Base-by-base conservation (phyloP, 129 eudicot genomes). In the Artemisia annua region DNA sequence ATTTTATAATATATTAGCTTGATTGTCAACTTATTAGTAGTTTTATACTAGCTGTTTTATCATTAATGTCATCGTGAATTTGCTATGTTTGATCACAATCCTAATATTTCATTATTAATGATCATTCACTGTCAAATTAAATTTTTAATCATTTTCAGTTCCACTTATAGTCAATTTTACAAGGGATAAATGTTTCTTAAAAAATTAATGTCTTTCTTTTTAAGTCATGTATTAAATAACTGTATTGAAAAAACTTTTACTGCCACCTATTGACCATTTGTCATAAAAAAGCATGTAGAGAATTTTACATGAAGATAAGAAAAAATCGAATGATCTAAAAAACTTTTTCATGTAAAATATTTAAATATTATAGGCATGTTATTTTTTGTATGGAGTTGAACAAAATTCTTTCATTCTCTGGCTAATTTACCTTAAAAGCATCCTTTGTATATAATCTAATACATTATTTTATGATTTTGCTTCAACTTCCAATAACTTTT, bases 401-500 rank as follows among this genome's bases (percentile, higher is more conserved):
- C 82, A 78, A 78, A 73, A 64, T 78, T 78, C 72, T 71, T 76
- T 72, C 65, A 64, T 78, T 78, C 72, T 71, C 77, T 72, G 71
- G 72, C 72, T 78, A 63, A 0, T 70, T 48, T 64, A 30, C 68
- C 82, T 78, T 78, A 78, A 78, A 78, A 78, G 82, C 56, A 78
- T 64, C 65, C 13, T 48, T 44, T 61, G 32, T 24, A 48, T 67
- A 55, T 57, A 68, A 30, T 75, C 5, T 75, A 66, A 24, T 57
- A 16, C 53, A 26, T 71, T 71, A 63, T 70, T 57, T 3, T 52
- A 78, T 53, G 35, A 78, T 52, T 78, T 62, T 71, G 20, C 61
- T 71, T 63, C 82, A 71, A 78, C 82, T 78, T 78, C 67, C 82
- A 55, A 78, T 17, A 71, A 52, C 82, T 71, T 78, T 76, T 71